Base-by-base conservation (phyloP, 1,284 basidiomycete species). In the Microbotryum intermedium region DNA sequence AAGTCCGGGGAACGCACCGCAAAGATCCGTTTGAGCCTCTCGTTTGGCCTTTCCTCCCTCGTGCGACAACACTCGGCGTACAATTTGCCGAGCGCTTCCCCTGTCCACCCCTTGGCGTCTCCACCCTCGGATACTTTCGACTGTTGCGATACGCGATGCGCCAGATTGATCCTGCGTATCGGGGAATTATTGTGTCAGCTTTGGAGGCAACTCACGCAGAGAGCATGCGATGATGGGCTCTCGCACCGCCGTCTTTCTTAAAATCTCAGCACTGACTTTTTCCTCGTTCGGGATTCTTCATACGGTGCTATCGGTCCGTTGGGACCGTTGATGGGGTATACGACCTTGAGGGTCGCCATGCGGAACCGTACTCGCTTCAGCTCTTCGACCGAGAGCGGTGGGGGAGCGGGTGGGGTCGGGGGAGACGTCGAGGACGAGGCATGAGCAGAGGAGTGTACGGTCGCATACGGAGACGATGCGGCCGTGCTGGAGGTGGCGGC, bases 61-160 rank as follows among this genome's bases (percentile, higher is more conserved):
- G 86, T 84, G 28, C 78, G 76, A 72, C 87, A 90, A 69, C 87
- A 90, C 70, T 90, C 88, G 39, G 81, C 78, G 73, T 90, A 90
- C 74, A 90, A 86, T 3, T 81, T 80, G 69, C 85, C 85, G 53
- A 90, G 85, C 72, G 85, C 85, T 59, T 87, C 85, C 72, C 88
- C 75, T n/a, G 77, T 80, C 88, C 88, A 90, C 77, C 72, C 76
- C 86, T 85, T 60, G 79, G 77, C 71, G 82, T 83, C 75, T 83
- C 72, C 71, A 23, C 71, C 70, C 62, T 74, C n/a, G 75, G 74
- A 46, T 64, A 69, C 66, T 75, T 75, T 72, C 18, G 70, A 70
- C n/a, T 67, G 61, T n/a, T 72, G 62, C 74, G 86, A 85, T 76
- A 86, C 84, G 60, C 88, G 83, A 75, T 85, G 73, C 10, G 74